phyloP scores from a whole-genome alignment of 306 rosid genomes.

The Glycine latifolia region DNA sequence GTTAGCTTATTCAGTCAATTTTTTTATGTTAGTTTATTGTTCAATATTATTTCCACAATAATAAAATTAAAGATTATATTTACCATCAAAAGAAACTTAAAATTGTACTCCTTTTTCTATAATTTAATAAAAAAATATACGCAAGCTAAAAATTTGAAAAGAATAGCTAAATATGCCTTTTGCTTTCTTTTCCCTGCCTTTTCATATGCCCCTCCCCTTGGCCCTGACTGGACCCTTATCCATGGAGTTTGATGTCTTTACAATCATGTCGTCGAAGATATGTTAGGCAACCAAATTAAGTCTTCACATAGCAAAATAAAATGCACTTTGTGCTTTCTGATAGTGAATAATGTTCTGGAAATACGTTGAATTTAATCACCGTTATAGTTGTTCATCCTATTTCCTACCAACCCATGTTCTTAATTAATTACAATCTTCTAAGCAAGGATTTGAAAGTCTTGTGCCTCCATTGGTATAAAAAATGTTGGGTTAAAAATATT shows the following conservation, averaged over 20 bases:
- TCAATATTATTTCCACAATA: too few species aligned
- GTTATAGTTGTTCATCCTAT: constrained; percentile 36
- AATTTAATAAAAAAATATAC: not conserved
- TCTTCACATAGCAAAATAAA: not conserved
- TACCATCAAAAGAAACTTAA: too few species aligned
- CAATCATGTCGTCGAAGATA: not conserved
- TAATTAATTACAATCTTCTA: constrained; percentile 5
- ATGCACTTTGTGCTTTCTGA: constrained; percentile 24
- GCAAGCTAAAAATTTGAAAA: not conserved
- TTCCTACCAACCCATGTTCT: not conserved
- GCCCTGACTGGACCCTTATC: not conserved
- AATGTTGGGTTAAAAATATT: not conserved
- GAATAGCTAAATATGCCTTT: not conserved
- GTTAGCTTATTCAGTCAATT: too few species aligned
- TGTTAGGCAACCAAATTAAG: constrained; percentile 46
- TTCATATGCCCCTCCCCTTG: not conserved
- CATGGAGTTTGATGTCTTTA: not conserved
- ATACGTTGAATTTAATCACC: not conserved
- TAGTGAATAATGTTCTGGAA: constrained; percentile 14
- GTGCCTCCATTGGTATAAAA: not conserved
- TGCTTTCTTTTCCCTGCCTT: not conserved
- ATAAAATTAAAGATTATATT: too few species aligned
- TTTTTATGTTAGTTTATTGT: too few species aligned
- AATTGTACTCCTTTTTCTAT: not conserved
- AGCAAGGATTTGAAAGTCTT: not conserved